A percentile compares a stretch with the other conserved stretches of the same genome.
These are phyloP conservation scores for Stevia rebaudiana DNA, from an alignment of 140 eudicot genomes.

Conservation along the genomic window DNA sequence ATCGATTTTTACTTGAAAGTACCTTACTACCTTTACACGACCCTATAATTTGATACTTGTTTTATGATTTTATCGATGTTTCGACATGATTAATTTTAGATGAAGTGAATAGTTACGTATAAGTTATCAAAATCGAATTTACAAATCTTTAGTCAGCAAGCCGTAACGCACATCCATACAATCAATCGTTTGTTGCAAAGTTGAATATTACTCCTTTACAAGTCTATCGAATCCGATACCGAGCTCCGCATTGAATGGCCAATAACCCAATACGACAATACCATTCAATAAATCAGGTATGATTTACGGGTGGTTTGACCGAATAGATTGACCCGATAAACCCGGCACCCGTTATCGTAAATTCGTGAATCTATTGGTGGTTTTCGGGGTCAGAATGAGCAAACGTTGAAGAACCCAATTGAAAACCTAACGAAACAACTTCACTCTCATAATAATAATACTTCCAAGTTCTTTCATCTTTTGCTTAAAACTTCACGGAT, in stretches of 20 bases:
- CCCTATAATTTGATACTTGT: too few relatives aligned
- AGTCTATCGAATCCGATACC: constrained; percentile 3
- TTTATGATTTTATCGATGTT: too few relatives aligned
- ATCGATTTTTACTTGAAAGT: too few relatives aligned
- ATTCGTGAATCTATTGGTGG: background rate
- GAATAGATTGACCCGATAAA: background rate
- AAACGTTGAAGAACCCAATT: background rate
- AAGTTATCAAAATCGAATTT: too few relatives aligned
- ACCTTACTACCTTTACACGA: too few relatives aligned
- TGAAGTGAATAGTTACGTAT: too few relatives aligned
- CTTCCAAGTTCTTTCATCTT: background rate
- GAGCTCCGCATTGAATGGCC: constrained; percentile 12
- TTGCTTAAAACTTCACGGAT: background rate
- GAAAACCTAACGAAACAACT: background rate
- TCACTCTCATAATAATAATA: background rate
- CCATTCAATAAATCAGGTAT: background rate
- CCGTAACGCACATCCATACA: too few relatives aligned
- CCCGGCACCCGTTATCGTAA: background rate
- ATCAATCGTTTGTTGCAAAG: background rate
- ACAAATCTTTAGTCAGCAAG: too few relatives aligned
- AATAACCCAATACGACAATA: background rate
- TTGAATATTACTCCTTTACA: background rate
- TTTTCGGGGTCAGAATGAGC: background rate
- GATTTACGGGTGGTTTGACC: background rate
- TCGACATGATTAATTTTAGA: too few relatives aligned